Base-by-base conservation (phyloP, 2,329 filamentous ascomycete species). In the Xylariaceae sp. region DNA sequence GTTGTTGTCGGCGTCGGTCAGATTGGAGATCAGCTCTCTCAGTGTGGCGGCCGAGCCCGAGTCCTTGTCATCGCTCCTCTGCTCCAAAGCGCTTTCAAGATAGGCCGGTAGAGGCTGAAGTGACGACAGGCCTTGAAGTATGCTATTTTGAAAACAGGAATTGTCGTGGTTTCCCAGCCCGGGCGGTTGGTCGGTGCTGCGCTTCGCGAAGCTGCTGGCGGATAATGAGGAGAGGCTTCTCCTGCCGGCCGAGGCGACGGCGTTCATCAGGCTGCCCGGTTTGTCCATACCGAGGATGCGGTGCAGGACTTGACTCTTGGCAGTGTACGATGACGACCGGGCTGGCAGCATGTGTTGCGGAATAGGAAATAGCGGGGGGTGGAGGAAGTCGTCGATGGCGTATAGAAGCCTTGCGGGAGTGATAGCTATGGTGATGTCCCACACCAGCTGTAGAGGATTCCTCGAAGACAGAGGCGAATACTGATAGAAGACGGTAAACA, bases 71-170 rank as follows among this genome's bases (percentile, higher is more conserved):
- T 5, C 27, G 18, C 6, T 15, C 13, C 40, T 23, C 52, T 36
- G 45, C n/a, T 56, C 50, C 4, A 55, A 29, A 2, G 63, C 59
- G 7, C 57, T 61, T 2, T 63, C 64, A 6, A 94, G 69, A 50
- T 87, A 92, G 3, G 63, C 63, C 17, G 74, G 72, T 19, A 96
- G 64, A 4, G 80, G 73, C 13, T 73, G 70, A 19, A 96, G 67
- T 4, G 89, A 82, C 1, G 89, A 80, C 26, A 96, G 65, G 5
- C 81, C 80, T 57, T 94, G 88, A 9, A 98, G 76, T 14, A 95
- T 81, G 54, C 89, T 95, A 59, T 98, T 98, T 59, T 96, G 92
- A 57, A 94, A 98, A 65, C 92, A 96, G 2, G 88, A 94, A 56
- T 95, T 94, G 63, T 94, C 86, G 64, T 80, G 81, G 56, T 98